Evolutionary conservation across 2,329 filamentous ascomycete genomes (phyloP).

Genomic region (Colletotrichum sp.): DNA sequence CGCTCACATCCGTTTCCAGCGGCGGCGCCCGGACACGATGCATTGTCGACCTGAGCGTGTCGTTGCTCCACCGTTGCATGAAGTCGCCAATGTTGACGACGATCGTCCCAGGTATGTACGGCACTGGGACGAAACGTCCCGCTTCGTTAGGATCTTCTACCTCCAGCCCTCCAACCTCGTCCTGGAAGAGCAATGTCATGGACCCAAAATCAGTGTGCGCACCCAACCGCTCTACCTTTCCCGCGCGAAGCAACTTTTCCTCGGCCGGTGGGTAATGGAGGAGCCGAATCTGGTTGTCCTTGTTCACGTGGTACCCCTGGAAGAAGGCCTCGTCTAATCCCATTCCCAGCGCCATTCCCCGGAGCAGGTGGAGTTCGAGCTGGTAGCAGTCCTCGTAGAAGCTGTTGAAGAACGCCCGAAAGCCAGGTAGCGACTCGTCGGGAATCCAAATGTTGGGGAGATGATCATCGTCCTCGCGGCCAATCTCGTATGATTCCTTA

Average conservation of each 20-base stretch:
- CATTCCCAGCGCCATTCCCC: conserved; percentile 51
- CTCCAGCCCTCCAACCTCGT: conserved; percentile 49
- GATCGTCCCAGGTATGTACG: conserved; percentile 35
- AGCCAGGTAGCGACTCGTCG: conserved; percentile 27
- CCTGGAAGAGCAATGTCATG: conserved; percentile 54
- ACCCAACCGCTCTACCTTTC: conserved; percentile 9
- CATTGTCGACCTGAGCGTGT: conserved; percentile 35
- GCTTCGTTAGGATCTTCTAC: conserved; percentile 42
- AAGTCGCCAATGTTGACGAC: conserved; percentile 45
- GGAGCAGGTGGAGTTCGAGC: conserved; percentile 44
- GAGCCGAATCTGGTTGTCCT: conserved; percentile 65
- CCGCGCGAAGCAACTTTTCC: conserved; percentile 31
- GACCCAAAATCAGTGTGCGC: conserved; percentile 41
- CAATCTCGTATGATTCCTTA: conserved; percentile 47
- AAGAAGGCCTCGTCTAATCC: conserved; percentile 32
- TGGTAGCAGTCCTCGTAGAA: conserved; percentile 50
- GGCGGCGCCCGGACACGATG: conserved; percentile 27
- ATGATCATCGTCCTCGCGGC: conserved; percentile 32
- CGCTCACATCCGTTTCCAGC: conserved; percentile 22
- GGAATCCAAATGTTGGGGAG: conserved; percentile 33
- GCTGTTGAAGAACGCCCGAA: conserved; percentile 34
- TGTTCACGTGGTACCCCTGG: conserved; percentile 50
- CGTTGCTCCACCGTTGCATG: conserved; percentile 44
- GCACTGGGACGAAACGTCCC: conserved; percentile 36
- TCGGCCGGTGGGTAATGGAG: conserved; percentile 55